A percentile compares a stretch with the other conserved stretches of the same genome.
phyloP scores from a whole-genome alignment of 1,284 basidiomycete species.

The Termitomyces sp. region DNA sequence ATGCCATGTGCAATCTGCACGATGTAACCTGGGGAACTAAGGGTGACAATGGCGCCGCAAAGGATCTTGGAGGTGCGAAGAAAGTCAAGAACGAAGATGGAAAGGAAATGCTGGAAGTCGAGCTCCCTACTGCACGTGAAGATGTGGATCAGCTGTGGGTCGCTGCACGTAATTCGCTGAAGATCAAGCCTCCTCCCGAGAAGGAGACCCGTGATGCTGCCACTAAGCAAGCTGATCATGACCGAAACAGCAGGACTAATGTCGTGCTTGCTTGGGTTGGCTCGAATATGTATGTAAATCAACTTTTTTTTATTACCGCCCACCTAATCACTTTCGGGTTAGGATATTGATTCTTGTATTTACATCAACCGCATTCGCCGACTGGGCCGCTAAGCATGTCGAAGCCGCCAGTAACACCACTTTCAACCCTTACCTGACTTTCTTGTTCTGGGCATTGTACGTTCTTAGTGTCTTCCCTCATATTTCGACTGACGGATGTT shows the following conservation, averaged over 20 bases:
- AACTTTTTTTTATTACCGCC: background rate
- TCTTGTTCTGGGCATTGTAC: conserved; percentile 78
- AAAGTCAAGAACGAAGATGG: conserved; percentile 80
- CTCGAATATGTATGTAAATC: conserved; percentile 76
- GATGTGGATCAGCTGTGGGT: conserved; percentile 86
- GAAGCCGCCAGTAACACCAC: conserved; percentile 38
- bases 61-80: conserved; percentile 86
- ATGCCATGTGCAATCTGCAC: conserved; percentile 87
- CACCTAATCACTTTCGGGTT: conserved; percentile 10
- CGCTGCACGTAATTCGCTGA: conserved; percentile 64
- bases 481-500: conserved; percentile 7
- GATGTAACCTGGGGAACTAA: conserved; percentile 93
- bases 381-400: conserved; percentile 55
- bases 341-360: conserved; percentile 78
- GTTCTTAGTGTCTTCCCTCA: conserved; percentile 21
- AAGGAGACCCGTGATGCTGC: conserved; percentile 83
- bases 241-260: conserved; percentile 78
- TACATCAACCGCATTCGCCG: conserved; percentile 71
- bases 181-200: conserved; percentile 58
- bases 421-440: conserved; percentile 84
- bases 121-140: conserved; percentile 74
- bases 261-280: conserved; percentile 84
- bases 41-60: conserved; percentile 80
- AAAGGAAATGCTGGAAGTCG: conserved; percentile 82
- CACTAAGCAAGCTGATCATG: conserved; percentile 85